Conservation (phyloP, 169 alveolate species). For the Condylostoma magnum region DNA sequence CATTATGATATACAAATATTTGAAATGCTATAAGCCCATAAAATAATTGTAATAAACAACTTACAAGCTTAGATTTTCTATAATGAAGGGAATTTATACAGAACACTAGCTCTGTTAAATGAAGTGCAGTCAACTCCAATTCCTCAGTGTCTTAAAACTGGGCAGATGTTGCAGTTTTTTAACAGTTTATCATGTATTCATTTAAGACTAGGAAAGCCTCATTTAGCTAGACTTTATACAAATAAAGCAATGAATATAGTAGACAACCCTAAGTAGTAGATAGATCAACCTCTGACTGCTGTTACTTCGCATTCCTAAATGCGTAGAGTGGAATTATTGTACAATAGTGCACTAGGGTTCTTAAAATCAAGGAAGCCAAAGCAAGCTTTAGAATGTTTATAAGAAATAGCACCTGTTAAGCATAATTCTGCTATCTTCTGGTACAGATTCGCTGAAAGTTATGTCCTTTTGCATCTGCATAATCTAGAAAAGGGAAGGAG, state of each 20-base stretch:
- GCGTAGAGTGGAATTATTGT: neutral
- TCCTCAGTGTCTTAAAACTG: neutral
- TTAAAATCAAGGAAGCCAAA: slow-evolving; percentile 20
- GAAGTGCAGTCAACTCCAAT: slow-evolving; percentile 23
- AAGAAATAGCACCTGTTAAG: slow-evolving; percentile 3
- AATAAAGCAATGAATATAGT: neutral
- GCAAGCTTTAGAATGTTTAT: slow-evolving; percentile 24
- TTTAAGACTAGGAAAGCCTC: slow-evolving; percentile 9
- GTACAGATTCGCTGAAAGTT: slow-evolving; percentile 26
- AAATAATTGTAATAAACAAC: neutral
- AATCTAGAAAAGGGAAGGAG: slow-evolving; percentile 1
- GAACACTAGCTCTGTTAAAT: slow-evolving; percentile 10
- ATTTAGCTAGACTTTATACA: neutral
- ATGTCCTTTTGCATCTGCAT: slow-evolving; percentile 4
- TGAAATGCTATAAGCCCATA: neutral
- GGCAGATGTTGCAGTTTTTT: slow-evolving; percentile 7
- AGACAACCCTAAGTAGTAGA: neutral
- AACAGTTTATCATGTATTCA: slow-evolving; percentile 28
- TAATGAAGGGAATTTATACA: slow-evolving; percentile 22
- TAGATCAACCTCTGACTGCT: slow-evolving; percentile 15
- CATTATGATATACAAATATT: slow-evolving; percentile 1
- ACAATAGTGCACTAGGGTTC: slow-evolving; percentile 19
- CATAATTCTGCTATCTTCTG: slow-evolving; percentile 7
- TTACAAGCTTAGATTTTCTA: slow-evolving; percentile 17
- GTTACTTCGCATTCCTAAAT: slow-evolving; percentile 14